Evolutionary conservation across 805 yeast species (phyloP).

Genomic region (Candida wancherniae): DNA sequence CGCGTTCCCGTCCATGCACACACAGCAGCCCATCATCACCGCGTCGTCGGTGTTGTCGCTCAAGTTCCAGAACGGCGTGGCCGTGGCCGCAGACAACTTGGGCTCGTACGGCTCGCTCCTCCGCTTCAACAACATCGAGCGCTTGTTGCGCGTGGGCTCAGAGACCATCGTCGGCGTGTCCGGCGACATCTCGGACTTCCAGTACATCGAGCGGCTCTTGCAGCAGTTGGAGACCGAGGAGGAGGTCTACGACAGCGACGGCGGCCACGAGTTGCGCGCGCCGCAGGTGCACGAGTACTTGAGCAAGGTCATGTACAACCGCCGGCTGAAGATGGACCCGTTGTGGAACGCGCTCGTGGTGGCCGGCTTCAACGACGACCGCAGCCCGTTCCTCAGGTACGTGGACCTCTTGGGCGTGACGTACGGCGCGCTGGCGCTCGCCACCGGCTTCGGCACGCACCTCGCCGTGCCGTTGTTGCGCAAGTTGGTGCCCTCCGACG

Average conservation of each 20-base stretch:
- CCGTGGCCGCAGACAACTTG: slow-evolving; percentile 92
- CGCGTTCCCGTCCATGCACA: slow-evolving; percentile 69
- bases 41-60: slow-evolving; percentile 94
- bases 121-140: slow-evolving; percentile 78
- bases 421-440: slow-evolving; percentile 80
- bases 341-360: slow-evolving; percentile 92
- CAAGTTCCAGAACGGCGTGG: slow-evolving; percentile 84
- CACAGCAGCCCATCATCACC: slow-evolving; percentile 92
- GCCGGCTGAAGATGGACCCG: slow-evolving; percentile 93
- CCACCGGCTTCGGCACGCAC: slow-evolving; percentile 96
- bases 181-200: slow-evolving; percentile 94
- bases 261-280: slow-evolving; percentile 60
- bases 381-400: slow-evolving; percentile 67
- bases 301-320: slow-evolving; percentile 74
- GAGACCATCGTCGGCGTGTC: slow-evolving; percentile 88
- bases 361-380: slow-evolving; percentile 75
- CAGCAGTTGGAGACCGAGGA: slow-evolving; percentile 71
- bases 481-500: slow-evolving; percentile 73
- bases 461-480: slow-evolving; percentile 90
- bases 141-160: slow-evolving; percentile 78
- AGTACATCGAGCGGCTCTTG: slow-evolving; percentile 67
- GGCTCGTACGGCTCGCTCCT: slow-evolving; percentile 91
- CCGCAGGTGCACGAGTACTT: slow-evolving; percentile 84
- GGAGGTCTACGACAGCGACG: slow-evolving; percentile 74
- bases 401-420: slow-evolving; percentile 91